These are phyloP conservation scores for Thecamonas trahens DNA, from an alignment of 78 protist species.

Conservation along the genomic window DNA sequence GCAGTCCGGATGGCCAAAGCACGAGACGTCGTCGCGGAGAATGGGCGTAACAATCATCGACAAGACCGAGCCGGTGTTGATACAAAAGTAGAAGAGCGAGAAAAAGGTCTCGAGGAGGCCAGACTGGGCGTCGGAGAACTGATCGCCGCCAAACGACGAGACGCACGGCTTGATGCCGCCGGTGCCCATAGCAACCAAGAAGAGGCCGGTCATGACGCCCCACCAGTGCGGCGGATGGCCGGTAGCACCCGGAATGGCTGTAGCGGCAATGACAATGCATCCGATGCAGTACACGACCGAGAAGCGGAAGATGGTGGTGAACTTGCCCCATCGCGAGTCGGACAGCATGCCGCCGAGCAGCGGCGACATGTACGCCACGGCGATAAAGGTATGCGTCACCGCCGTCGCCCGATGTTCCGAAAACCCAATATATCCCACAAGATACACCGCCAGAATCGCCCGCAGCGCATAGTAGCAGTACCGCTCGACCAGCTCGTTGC, in stretches of 20 bases:
- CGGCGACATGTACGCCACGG: conserved; percentile 20
- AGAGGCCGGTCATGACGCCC: conserved; percentile 23
- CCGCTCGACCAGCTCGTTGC: conserved; percentile 57
- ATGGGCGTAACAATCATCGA: conserved; percentile 56
- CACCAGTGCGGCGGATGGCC: conserved; percentile 17
- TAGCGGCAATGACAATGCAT: not conserved
- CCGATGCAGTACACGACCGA: conserved; percentile 32
- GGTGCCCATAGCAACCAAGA: conserved; percentile 60
- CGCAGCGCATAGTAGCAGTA: conserved; percentile 37
- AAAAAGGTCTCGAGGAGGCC: conserved; percentile 20
- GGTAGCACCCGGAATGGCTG: conserved; percentile 24
- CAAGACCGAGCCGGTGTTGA: conserved; percentile 46
- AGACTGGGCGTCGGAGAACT: conserved; percentile 26
- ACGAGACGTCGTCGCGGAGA: conserved; percentile 17
- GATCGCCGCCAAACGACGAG: conserved; percentile 62
- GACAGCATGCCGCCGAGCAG: conserved; percentile 34
- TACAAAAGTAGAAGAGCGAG: conserved; percentile 43
- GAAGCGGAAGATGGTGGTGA: conserved; percentile 16
- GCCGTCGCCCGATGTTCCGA: conserved; percentile 24
- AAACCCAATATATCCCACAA: conserved; percentile 18
- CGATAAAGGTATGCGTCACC: conserved; percentile 15
- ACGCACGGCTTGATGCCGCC: conserved; percentile 60
- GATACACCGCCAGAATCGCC: conserved; percentile 39
- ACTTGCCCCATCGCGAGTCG: conserved; percentile 8
- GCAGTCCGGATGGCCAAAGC: not conserved